Base-by-base conservation (phyloP, 768 basidiomycete genomes). In the Podaxis sp. region DNA sequence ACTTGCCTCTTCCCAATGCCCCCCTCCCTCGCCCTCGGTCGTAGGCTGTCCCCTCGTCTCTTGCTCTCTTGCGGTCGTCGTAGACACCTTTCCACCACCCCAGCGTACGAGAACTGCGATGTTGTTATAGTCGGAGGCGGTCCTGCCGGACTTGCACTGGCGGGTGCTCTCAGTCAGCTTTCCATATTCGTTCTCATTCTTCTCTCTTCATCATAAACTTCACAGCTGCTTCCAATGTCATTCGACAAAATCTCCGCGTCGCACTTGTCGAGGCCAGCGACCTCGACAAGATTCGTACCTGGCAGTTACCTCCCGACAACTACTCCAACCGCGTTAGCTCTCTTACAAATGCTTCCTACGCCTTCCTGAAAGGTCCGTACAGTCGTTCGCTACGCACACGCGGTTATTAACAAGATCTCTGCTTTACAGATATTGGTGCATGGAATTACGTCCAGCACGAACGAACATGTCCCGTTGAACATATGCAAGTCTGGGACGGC, bases 401-500 rank as follows among this genome's bases (percentile, higher is more conserved):
- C 54, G 8, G 41, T 24, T 48, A 8, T 30, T 46, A 38, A 37
- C n/a, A 49, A 60, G 12, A n/a, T 46, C 5, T 37, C 17, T n/a
- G 5, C 37, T 58, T 49, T 40, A 26, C 33, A 96, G 96, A 82
- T 53, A 90, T 89, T 67, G 93, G 91, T 12, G 88, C 85, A n/a
- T 99, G 96, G 96, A 70, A 79, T 11, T 76, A 90, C 74, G 82
- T 99, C 26, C 89, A 94, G 13, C 70, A 76, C 22, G 66, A 72
- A 12, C 82, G 96, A 28, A 91, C 92, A 1, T 81, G 84, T 59
- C 84, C 88, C 0, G 79, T 99, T 20, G 85, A 91, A 66, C 87
- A 93, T 66, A 94, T 99, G 89, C 87, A 95, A 81, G 96, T 96
- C 12, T 99, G 96, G 96, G 95, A 97, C 71, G 95, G 95, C 1